Evolutionary conservation across 495 filamentous ascomycete genomes (phyloP), one percentile per base, ranked within the genome.

Genomic region (Schizothecium vesticola): DNA sequence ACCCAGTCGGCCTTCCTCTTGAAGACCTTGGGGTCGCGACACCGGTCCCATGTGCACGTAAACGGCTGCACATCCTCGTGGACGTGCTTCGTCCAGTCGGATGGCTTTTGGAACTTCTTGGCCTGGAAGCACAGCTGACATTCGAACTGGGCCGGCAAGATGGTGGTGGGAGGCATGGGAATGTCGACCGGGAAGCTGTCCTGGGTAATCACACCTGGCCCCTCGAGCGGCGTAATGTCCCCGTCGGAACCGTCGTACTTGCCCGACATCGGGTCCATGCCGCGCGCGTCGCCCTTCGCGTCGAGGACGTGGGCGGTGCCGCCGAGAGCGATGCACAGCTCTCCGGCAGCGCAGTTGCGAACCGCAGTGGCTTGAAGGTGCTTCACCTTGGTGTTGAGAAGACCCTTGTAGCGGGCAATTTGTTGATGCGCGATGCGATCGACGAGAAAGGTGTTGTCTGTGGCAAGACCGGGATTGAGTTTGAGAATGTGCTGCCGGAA

Each of bases 1-100:
- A 98, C 93, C 94, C 94, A 98, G 75, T 98, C 94, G 21, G 94
- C 94, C 79, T 98, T 98, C 56, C 94, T 86, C 79, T 98, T 98
- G 83, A 97, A 98, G 24, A 92, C 94, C 77, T 96, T 97, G 25
- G 93, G 90, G 63, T 97, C 93, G 29, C 82, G 86, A 78, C 94
- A 98, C 26, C 88, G 81, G 13, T 88, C 86, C 78, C 95, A 97
- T 0, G 93, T 98, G 79, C 94, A 98, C 10, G 93, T 97, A 72
- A 97, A 98, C 5, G 94, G 94, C 74, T 96, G 91, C 12, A 97
- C 87, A 75, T 98, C 94, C 77, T 98, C 94, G 73, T 96, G 92
- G 7, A 98, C 91, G 73, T 98, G 94, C 76, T 98, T 98, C 16
- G 94, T 96, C 94, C 94, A 98, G 79, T 98, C 94, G 0, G 94